Base-by-base conservation (phyloP, 2,329 filamentous ascomycete species). In the Epichloe sp. region DNA sequence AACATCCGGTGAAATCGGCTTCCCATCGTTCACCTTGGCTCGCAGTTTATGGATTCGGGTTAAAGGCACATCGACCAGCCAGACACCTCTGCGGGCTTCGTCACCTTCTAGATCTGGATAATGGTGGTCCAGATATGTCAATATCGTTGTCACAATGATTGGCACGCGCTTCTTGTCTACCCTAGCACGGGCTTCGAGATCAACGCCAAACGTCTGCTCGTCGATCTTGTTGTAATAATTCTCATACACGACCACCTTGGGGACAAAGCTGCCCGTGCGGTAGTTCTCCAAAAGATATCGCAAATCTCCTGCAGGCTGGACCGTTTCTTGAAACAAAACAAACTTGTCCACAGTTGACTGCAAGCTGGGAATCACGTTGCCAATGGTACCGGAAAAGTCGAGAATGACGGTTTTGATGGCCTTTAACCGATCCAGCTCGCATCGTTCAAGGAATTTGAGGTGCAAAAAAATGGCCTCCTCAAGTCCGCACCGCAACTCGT, bases 221-320 rank as follows among this genome's bases (percentile, higher is more conserved):
- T 96, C 93, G 23, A 96, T 89, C 57, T 87, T 89, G 68, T 96
- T 96, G 74, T 98, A 98, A 71, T 98, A 98, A 67, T 97, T 98
- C 71, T 98, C 93, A 68, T 98, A 98, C 3, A 88, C 85, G 45
- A 89, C 82, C 31, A 97, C 91, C 61, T 81, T 90, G 8, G 93
- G 93, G 48, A 88, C 80, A 65, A 95, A 98, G 57, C 84, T 87
- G 56, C 93, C 93, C 6, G 93, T 98, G 56, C 90, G 85, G 70
- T 98, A 98, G 65, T 91, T 98, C 71, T 98, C 93, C 44, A 98
- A 76, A 54, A 98, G 78, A 66, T 97, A 98, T 56, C 93, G 80
- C 58, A 98, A 72, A 67, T 98, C 93, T 40, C 88, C 86, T 46
- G 83, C 66, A 5, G 93, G 93, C 67, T 97, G 93, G n/a, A 98